phyloP scores from a whole-genome alignment of 2,329 filamentous ascomycete species.

The Talaromyces sp. region DNA sequence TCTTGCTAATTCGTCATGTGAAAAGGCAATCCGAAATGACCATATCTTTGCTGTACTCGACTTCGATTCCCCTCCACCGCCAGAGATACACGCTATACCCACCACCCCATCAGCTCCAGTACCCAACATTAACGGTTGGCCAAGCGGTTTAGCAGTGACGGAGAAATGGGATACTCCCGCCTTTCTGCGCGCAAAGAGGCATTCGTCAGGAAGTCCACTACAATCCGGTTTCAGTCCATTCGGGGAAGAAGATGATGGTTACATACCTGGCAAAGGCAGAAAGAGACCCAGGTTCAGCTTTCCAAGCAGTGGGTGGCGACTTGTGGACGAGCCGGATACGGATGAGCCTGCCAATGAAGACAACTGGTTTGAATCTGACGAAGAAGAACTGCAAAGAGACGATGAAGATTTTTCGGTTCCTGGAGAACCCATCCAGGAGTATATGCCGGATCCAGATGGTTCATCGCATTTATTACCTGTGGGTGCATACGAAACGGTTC shows the following conservation, averaged over 20 bases:
- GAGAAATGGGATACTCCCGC: slow-evolving; percentile 70
- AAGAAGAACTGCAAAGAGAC: slow-evolving; percentile 6
- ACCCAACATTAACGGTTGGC: not conserved
- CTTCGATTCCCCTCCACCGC: slow-evolving; percentile 44
- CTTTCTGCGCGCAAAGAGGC: slow-evolving; percentile 66
- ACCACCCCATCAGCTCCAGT: not conserved
- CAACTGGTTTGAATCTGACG: slow-evolving; percentile 10
- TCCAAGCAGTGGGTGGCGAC: slow-evolving; percentile 66
- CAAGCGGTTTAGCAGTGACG: slow-evolving; percentile 23
- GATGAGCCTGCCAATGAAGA: not conserved
- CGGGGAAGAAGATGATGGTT: slow-evolving; percentile 61
- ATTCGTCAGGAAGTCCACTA: slow-evolving; percentile 64
- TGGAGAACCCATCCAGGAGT: not conserved
- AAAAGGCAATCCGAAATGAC: slow-evolving; percentile 22
- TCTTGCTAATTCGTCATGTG: not conserved
- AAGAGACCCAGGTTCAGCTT: slow-evolving; percentile 67
- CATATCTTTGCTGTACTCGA: slow-evolving; percentile 36
- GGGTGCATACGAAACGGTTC: not conserved
- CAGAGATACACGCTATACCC: slow-evolving; percentile 7
- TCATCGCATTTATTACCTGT: not conserved
- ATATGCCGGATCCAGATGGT: not conserved
- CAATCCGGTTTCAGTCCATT: slow-evolving; percentile 63
- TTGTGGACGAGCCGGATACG: slow-evolving; percentile 58
- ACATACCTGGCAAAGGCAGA: slow-evolving; percentile 54
- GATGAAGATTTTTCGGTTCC: not conserved